Base-by-base conservation (phyloP, 2,329 filamentous ascomycete species). In the Raffaelea albimanens region DNA sequence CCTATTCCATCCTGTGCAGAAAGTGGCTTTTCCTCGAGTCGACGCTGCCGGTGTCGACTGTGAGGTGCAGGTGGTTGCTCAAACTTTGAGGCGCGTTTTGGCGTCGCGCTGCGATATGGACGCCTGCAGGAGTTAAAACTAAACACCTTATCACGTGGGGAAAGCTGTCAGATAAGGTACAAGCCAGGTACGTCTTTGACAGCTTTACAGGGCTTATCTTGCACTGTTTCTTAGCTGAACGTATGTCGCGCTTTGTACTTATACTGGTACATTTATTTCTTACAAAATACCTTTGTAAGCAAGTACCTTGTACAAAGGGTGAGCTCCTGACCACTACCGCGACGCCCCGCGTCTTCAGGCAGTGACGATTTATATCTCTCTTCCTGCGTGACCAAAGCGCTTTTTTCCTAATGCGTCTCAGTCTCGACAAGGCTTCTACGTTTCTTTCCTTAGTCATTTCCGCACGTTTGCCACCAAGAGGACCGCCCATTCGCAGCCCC, bases 1-100 rank as follows among this genome's bases (percentile, higher is more conserved):
- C 25, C 25, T 29, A 29, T 7, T 7, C 7, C 25, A 29, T 29
- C 25, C 7, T 29, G 13, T 29, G 13, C 25, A 29, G n/a, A n/a
- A 29, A 13, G 13, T 29, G 25, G 62, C 51, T n/a, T n/a, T n/a
- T n/a, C 13, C 51, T 59, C 7, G 58, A 59, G 11, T 57, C 59
- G 0, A 62, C 19, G 9, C 21, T 16, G 14, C 44, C 42, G 3
- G 20, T 40, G 3, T 40, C 39, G n/a, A 16, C 46, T 3, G 19
- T 41, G 34, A 20, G 44, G 52, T 16, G 11, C 21, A n/a, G n/a
- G 14, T 3, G 44, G 41, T 13, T 5, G 41, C 16, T n/a, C n/a
- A n/a, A n/a, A n/a, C n/a, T n/a, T n/a, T n/a, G n/a, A n/a, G n/a
- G n/a, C n/a, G n/a, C n/a, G n/a, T n/a, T n/a, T n/a, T n/a, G n/a